These are phyloP conservation scores for Elaeis oleifera DNA, from an alignment of 202 grass and related monocot genomes.

Conservation along the genomic window DNA sequence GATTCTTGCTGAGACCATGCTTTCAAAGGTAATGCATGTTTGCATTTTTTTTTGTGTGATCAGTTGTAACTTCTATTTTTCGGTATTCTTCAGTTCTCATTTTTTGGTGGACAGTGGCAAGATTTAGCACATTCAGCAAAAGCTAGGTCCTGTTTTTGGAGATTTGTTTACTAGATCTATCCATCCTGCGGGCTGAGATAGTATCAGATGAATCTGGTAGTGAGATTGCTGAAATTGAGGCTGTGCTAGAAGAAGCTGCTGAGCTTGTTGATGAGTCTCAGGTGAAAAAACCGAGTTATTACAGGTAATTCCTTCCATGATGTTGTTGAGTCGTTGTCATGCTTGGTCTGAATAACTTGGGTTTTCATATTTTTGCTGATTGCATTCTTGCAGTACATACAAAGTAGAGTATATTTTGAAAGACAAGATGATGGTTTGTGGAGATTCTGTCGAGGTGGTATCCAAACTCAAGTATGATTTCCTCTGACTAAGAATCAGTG, in stretches of 20 bases:
- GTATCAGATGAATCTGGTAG: slow-evolving; percentile 32
- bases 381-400: slow-evolving; percentile 50
- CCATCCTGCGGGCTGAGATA: slow-evolving; percentile 60
- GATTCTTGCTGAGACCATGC: slow-evolving; percentile 75
- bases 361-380: slow-evolving; percentile 12
- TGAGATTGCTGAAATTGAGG: slow-evolving; percentile 70
- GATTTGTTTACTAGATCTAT: slow-evolving; percentile 76
- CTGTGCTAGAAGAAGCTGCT: slow-evolving; percentile 72
- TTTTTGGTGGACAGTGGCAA: slow-evolving; percentile 59
- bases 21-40: slow-evolving; percentile 47
- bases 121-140: slow-evolving; percentile 55
- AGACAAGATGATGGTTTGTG: slow-evolving; percentile 65
- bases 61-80: too few relatives aligned
- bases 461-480: slow-evolving; percentile 44
- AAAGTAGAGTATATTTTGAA: slow-evolving; percentile 63
- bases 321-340: too few relatives aligned
- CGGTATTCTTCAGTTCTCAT: slow-evolving; percentile 11
- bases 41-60: neutral
- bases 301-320: slow-evolving; percentile 41
- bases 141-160: slow-evolving; percentile 55
- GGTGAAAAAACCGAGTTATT: slow-evolving; percentile 67
- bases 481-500: too few relatives aligned
- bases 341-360: neutral
- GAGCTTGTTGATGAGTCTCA: slow-evolving; percentile 75
- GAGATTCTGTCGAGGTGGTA: slow-evolving; percentile 55